These are phyloP conservation scores for Paraglomus brasilianum DNA, from an alignment of 192 early-diverging fungal genomes.

Conservation along the genomic window DNA sequence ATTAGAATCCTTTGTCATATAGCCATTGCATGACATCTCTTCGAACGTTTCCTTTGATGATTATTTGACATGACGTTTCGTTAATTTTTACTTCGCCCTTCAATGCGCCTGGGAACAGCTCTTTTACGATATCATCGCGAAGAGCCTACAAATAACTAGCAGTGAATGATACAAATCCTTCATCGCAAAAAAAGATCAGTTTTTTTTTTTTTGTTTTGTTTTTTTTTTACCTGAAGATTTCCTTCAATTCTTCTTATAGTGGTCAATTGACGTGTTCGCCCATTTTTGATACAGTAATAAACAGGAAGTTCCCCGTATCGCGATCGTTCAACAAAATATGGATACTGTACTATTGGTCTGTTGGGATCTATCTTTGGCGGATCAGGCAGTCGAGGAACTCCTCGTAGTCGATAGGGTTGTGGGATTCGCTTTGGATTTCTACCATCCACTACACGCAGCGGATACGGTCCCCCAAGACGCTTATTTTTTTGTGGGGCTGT, in stretches of 20 bases:
- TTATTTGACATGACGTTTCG: constrained; percentile 35
- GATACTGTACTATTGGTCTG: constrained; percentile 8
- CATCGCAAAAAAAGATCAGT: constrained; percentile 20
- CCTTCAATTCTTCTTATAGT: constrained; percentile 72
- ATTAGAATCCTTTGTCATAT: constrained; percentile 42
- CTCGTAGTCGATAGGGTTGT: no score
- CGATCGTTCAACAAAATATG: constrained; percentile 69
- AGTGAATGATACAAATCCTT: constrained; percentile 32
- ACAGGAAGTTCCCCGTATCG: constrained; percentile 62
- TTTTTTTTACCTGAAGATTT: constrained; percentile 49
- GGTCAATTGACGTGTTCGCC: constrained; percentile 60
- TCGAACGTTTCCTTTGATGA: constrained; percentile 40
- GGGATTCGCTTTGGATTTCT: no score
- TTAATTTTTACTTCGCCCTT: constrained; percentile 1
- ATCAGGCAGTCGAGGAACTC: no score
- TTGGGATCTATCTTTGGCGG: no score
- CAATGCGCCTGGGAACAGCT: constrained; percentile 7
- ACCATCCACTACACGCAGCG: no score
- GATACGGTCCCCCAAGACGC: no score
- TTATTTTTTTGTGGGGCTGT: no score
- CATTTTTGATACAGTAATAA: constrained; percentile 69
- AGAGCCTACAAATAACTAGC: constrained; percentile 7
- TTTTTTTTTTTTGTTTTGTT: constrained; percentile 23
- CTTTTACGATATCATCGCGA: constrained; percentile 7
- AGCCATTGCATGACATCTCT: constrained; percentile 43